Evolutionary conservation across 176 grass and related monocot species (phyloP), one percentile per base, ranked within the genome.

Genomic region (Bolboschoenus planiculmis): DNA sequence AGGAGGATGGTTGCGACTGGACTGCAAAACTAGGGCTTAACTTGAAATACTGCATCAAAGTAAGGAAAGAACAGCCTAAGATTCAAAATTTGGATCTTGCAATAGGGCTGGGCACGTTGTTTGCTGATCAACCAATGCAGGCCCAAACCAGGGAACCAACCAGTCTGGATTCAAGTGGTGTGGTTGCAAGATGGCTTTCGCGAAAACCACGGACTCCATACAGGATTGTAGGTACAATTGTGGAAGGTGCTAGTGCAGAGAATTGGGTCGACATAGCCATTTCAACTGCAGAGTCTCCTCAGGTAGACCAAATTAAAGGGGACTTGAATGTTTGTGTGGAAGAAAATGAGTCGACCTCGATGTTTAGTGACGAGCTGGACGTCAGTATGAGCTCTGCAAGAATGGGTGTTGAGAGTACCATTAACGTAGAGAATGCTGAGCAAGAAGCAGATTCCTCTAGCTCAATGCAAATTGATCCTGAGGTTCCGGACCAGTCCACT

Each of bases 1-100:
- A 87, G 59, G 96, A 98, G 84, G 90, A 98, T 80, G 96, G 91
- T 81, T 89, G 46, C 55, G 89, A 99, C 81, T 99, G 96, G 96
- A 95, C 96, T 27, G 88, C 91, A 56, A 92, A 87, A 85, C 85
- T 99, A 88, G 91, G 86, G 86, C 60, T 99, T 63, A 99, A 99
- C 68, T 84, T 99, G 75, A 95, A 95, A 87, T 93, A 93, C 70
- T 87, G 86, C 76, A 84, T 90, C 51, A 99, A 91, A 88, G 83
- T 99, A 83, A 91, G 93, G 64, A 99, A 99, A 88, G 88, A 95
- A 86, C 78, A 80, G 61, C 63, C 86, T 80, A 84, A 85, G 80
- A 86, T 79, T 87, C 81, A 89, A 81, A 83, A 99, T 60, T 82
- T 30, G 26, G 79, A 87, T 39, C 78, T 89, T 77, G 85, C 92